These are phyloP conservation scores for Boletus sp. DNA, from an alignment of 768 basidiomycete genomes.

Conservation along the genomic window DNA sequence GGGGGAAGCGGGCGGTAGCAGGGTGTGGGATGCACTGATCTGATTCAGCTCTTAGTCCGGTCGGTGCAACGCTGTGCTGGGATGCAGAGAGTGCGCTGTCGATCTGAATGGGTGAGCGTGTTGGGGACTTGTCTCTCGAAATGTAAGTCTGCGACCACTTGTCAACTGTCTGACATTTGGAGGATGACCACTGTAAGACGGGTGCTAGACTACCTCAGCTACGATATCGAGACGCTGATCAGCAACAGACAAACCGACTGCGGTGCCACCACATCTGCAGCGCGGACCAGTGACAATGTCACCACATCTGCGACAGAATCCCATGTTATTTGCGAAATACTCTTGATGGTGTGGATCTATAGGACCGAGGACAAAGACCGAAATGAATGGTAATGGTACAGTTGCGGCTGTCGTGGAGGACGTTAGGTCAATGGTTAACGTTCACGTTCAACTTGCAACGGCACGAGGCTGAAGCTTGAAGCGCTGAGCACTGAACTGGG, in stretches of 20 bases:
- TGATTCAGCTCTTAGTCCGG: slow-evolving; percentile 1
- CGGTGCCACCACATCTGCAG: slow-evolving; percentile 76
- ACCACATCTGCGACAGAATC: slow-evolving; percentile 83
- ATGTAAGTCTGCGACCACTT: slow-evolving; percentile 82
- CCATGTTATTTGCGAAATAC: slow-evolving; percentile 45
- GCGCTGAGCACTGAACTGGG: too few relatives aligned
- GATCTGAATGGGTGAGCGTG: slow-evolving; percentile 29
- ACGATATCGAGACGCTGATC: not conserved
- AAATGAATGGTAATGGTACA: not conserved
- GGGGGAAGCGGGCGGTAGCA: slow-evolving; percentile 45
- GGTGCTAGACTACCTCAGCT: slow-evolving; percentile 47
- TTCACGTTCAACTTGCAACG: slow-evolving; percentile 1
- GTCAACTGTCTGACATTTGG: slow-evolving; percentile 49
- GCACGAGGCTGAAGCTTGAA: slow-evolving; percentile 8
- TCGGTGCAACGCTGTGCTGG: slow-evolving; percentile 9
- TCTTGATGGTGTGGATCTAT: not conserved
- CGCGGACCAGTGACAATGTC: slow-evolving; percentile 70
- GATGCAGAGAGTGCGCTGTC: slow-evolving; percentile 9
- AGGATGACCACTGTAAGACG: slow-evolving; percentile 57
- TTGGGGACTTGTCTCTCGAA: slow-evolving; percentile 49
- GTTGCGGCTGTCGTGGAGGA: not conserved
- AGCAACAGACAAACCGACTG: slow-evolving; percentile 60
- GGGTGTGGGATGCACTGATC: slow-evolving; percentile 1
- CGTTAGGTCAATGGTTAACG: slow-evolving; percentile 1
- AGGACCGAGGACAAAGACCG: not conserved